Evolutionary conservation across 805 yeast species (phyloP).

Genomic region (Blastobotrys muscicola): DNA sequence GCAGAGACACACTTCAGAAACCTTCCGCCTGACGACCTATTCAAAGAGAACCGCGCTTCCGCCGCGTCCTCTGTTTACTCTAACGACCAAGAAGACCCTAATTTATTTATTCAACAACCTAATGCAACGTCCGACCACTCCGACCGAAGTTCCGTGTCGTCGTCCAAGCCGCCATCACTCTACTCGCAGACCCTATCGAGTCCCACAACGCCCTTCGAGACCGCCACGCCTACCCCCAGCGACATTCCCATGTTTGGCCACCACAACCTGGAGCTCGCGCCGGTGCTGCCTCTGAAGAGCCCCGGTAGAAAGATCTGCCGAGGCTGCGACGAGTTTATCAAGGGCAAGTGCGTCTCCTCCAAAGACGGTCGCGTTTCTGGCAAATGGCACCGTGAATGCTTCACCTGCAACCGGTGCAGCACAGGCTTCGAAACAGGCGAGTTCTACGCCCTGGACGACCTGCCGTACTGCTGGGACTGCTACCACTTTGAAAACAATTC

Average conservation of each 20-base stretch:
- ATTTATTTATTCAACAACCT: neutral
- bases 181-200: slow-evolving; percentile 1
- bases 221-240: neutral
- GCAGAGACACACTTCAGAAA: too few relatives aligned
- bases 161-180: neutral
- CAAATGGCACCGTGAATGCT: slow-evolving; percentile 89
- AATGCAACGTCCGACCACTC: neutral
- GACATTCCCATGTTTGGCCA: neutral
- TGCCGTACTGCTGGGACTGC: slow-evolving; percentile 75
- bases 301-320: slow-evolving; percentile 42
- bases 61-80: slow-evolving; percentile 7
- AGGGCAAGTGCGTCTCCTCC: slow-evolving; percentile 67
- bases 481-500: slow-evolving; percentile 69
- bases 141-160: neutral
- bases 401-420: slow-evolving; percentile 60
- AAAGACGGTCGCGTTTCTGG: slow-evolving; percentile 58
- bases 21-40: too few relatives aligned
- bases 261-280: neutral
- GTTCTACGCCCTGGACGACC: slow-evolving; percentile 62
- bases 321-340: slow-evolving; percentile 48
- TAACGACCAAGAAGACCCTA: neutral
- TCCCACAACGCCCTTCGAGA: slow-evolving; percentile 1
- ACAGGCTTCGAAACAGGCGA: slow-evolving; percentile 32
- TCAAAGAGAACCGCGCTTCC: neutral
- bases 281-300: neutral